Evolutionary conservation across 2,329 filamentous ascomycete species (phyloP).

Genomic region (Claviceps africana): DNA sequence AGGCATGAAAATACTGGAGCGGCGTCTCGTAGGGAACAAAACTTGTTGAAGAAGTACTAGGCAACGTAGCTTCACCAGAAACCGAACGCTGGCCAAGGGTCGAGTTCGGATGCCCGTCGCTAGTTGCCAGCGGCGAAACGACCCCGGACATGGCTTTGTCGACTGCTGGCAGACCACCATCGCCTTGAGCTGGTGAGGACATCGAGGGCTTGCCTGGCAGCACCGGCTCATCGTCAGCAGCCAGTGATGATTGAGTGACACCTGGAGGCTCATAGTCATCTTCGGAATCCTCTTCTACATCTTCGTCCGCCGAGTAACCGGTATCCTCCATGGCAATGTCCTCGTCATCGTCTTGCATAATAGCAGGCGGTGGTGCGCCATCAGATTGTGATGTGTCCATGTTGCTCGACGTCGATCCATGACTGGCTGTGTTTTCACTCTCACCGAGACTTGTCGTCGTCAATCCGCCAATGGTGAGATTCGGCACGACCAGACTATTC

Average conservation of each 20-base stretch:
- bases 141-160: not conserved
- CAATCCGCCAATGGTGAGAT: not conserved
- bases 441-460: not conserved
- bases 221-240: conserved; percentile 4
- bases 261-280: conserved; percentile 45
- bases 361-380: not conserved
- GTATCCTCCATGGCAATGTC: conserved; percentile 11
- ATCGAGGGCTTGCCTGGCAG: not conserved
- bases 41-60: conserved; percentile 8
- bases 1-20: conserved; percentile 69
- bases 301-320: conserved; percentile 25
- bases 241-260: conserved; percentile 9
- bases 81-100: not conserved
- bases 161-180: not conserved
- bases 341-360: not conserved
- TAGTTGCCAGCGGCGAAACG: not conserved
- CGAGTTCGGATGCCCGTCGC: not conserved
- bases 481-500: not conserved
- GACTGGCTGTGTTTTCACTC: not conserved
- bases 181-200: not conserved
- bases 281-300: conserved; percentile 18
- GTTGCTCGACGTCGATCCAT: not conserved
- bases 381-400: not conserved
- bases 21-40: conserved; percentile 65
- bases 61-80: conserved; percentile 11